These are phyloP conservation scores for Hymenochaete sp. DNA, from an alignment of 1,284 basidiomycete genomes.

Conservation along the genomic window DNA sequence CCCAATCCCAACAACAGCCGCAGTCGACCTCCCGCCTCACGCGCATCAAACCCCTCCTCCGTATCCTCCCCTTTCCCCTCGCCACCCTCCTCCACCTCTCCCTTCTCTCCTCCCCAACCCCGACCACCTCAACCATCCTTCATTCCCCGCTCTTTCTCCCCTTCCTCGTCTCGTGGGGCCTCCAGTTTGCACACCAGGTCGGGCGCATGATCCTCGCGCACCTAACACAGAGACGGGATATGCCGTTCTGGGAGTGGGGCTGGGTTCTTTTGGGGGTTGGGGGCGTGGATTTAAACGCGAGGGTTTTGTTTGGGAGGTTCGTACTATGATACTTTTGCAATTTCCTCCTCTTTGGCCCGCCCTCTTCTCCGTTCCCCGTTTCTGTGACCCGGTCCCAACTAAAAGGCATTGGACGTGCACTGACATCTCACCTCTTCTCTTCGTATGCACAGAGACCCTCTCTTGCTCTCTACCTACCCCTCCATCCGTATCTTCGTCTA, in stretches of 20 bases:
- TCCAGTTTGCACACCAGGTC: conserved; percentile 81
- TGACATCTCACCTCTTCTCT: neutral
- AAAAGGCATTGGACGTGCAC: neutral
- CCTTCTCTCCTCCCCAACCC: conserved; percentile 72
- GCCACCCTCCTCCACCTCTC: conserved; percentile 63
- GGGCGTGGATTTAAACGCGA: conserved; percentile 77
- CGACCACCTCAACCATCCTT: conserved; percentile 45
- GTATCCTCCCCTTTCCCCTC: conserved; percentile 73
- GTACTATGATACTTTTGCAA: conserved; percentile 1
- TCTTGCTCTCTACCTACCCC: conserved; percentile 58
- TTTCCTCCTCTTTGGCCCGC: neutral
- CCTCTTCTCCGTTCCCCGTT: no score
- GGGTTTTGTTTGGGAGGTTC: conserved; percentile 56
- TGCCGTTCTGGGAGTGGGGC: conserved; percentile 84
- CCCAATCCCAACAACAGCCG: conserved; percentile 41
- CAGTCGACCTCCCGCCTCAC: conserved; percentile 18
- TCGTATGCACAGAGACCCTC: conserved; percentile 49
- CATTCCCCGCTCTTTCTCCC: conserved; percentile 66
- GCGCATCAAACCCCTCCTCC: conserved; percentile 52
- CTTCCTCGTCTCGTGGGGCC: conserved; percentile 85
- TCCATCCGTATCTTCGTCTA: conserved; percentile 62
- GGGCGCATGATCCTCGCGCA: conserved; percentile 92
- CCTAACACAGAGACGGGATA: conserved; percentile 57
- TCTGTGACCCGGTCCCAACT: no score
- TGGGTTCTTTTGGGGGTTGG: conserved; percentile 78